These are phyloP conservation scores for Pleoardoris graminearum DNA, from an alignment of 2,329 filamentous ascomycete genomes.

Conservation along the genomic window DNA sequence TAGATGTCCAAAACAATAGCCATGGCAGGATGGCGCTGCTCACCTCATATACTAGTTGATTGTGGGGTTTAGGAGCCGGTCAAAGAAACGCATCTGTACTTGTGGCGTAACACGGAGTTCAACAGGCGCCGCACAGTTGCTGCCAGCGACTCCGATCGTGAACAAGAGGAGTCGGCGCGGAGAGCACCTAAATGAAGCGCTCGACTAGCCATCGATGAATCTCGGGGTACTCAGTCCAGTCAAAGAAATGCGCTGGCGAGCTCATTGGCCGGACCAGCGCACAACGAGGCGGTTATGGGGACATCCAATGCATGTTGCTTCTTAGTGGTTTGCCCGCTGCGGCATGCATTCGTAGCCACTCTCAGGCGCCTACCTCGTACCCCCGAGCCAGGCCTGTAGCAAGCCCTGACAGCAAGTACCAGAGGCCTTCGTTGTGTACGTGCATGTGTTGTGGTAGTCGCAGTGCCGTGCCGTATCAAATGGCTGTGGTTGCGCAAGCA, in stretches of 20 bases:
- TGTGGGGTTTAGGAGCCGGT: slow-evolving; percentile 5
- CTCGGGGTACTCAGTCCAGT: slow-evolving; percentile 27
- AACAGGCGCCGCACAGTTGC: slow-evolving; percentile 39
- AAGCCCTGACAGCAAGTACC: slow-evolving; percentile 30
- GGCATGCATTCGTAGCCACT: slow-evolving; percentile 31
- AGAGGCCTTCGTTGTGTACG: slow-evolving; percentile 22
- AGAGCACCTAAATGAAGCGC: slow-evolving; percentile 9
- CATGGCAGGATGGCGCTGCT: slow-evolving; percentile 5
- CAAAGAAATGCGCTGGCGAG: slow-evolving; percentile 25
- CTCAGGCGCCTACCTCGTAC: slow-evolving; percentile 39
- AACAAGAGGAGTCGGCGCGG: slow-evolving; percentile 24
- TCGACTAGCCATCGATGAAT: slow-evolving; percentile 33
- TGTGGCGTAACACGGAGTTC: slow-evolving; percentile 37
- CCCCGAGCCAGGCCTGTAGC: slow-evolving; percentile 35
- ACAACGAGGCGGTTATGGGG: slow-evolving; percentile 27
- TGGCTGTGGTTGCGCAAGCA: slow-evolving; percentile 3
- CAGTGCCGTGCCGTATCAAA: slow-evolving; percentile 11
- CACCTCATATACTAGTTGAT: background rate
- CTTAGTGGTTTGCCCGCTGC: slow-evolving; percentile 27
- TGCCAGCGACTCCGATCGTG: slow-evolving; percentile 34
- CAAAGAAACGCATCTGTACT: slow-evolving; percentile 28
- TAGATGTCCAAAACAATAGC: background rate
- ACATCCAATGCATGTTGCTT: slow-evolving; percentile 23
- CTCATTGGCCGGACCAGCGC: slow-evolving; percentile 31
- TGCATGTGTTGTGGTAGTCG: slow-evolving; percentile 21